phyloP scores from a whole-genome alignment of 1,284 basidiomycete genomes.

The Naganishia albida region DNA sequence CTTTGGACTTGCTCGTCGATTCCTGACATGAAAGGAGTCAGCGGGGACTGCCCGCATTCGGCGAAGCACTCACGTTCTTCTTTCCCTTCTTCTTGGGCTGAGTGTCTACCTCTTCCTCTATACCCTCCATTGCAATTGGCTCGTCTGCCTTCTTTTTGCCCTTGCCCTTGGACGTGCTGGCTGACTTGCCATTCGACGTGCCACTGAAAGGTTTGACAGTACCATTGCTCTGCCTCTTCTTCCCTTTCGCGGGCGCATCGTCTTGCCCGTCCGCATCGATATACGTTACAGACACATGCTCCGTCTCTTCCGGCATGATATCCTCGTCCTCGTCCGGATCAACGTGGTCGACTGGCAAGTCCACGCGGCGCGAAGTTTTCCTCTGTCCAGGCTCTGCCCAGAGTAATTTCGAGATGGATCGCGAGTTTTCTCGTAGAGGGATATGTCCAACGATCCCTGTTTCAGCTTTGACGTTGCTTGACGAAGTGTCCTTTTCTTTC shows the following conservation, averaged over 20 bases:
- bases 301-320: conserved; percentile 7
- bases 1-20: conserved; percentile 7
- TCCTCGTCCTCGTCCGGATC: conserved; percentile 1
- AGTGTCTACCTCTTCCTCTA: background rate
- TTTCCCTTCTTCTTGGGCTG: conserved; percentile 23
- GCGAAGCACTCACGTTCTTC: conserved; percentile 17
- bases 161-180: background rate
- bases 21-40: background rate
- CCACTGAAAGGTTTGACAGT: background rate
- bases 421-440: conserved; percentile 23
- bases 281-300: background rate
- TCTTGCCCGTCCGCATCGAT: background rate
- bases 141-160: conserved; percentile 20
- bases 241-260: background rate
- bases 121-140: background rate
- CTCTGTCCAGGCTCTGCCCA: conserved; percentile 13
- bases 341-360: background rate
- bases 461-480: background rate
- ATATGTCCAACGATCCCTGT: conserved; percentile 20
- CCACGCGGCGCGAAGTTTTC: background rate
- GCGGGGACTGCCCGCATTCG: too few relatives aligned
- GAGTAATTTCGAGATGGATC: conserved; percentile 18
- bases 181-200: background rate
- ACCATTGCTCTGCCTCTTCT: conserved; percentile 26
- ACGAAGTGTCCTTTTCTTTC: conserved; percentile 7